A percentile compares a stretch with the other conserved stretches of the same genome.
Conservation (phyloP, 176 grass and related monocot species). For the Rhipidocladum racemiflorum region DNA sequence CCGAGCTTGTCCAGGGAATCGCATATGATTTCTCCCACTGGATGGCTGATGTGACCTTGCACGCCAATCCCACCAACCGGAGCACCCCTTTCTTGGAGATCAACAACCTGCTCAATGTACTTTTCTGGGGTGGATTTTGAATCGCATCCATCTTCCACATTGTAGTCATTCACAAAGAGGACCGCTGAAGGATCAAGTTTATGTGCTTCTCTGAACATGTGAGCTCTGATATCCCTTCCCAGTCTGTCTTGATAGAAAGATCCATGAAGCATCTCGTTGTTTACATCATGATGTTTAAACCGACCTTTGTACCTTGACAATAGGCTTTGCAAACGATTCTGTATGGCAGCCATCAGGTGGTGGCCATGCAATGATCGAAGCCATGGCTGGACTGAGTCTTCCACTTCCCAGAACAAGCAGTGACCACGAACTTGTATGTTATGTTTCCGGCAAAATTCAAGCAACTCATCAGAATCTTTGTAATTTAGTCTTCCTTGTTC, state of each 20-base stretch:
- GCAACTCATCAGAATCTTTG: conserved; percentile 84
- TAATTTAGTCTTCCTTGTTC: conserved; percentile 79
- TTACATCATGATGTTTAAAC: conserved; percentile 93
- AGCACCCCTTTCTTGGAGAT: conserved; percentile 80
- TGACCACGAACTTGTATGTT: conserved; percentile 79
- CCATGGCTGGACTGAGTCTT: conserved; percentile 79
- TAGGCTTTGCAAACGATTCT: conserved; percentile 64
- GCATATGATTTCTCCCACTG: conserved; percentile 88
- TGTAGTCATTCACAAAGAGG: conserved; percentile 96
- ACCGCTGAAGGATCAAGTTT: conserved; percentile 78
- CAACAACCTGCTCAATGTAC: conserved; percentile 74
- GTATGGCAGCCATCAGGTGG: conserved; percentile 68
- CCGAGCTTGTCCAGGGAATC: conserved; percentile 84
- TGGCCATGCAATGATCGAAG: conserved; percentile 62
- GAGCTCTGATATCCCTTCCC: conserved; percentile 83
- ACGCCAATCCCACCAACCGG: conserved; percentile 87
- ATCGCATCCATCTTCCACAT: conserved; percentile 93
- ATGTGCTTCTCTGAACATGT: conserved; percentile 93
- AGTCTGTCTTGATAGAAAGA: conserved; percentile 91
- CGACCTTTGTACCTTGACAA: conserved; percentile 80
- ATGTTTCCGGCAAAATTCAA: conserved; percentile 81
- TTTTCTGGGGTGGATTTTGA: conserved; percentile 81
- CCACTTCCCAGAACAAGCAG: conserved; percentile 98
- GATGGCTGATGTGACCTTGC: conserved; percentile 87
- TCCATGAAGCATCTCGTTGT: conserved; percentile 99